Conservation (phyloP, 192 early-diverging fungal genomes). For the Umbelopsis ramanniana region DNA sequence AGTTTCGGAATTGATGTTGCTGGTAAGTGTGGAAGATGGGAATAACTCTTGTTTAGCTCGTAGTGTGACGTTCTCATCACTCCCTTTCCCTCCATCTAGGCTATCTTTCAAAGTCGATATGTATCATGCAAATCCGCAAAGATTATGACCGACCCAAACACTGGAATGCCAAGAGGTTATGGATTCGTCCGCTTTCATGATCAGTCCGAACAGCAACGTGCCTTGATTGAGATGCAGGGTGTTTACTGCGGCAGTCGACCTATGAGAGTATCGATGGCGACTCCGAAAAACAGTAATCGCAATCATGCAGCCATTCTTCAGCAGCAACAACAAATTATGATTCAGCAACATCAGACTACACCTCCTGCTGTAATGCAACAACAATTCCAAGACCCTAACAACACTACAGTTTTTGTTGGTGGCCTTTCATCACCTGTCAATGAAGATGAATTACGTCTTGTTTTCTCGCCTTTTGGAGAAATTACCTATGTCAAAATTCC, state of each 20-base stretch:
- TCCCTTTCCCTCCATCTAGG: constrained; percentile 46
- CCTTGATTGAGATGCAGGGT: constrained; percentile 91
- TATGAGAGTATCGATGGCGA: constrained; percentile 90
- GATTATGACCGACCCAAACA: constrained; percentile 88
- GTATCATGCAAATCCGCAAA: constrained; percentile 88
- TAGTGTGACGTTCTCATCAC: background rate
- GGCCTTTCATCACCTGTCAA: constrained; percentile 81
- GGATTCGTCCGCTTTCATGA: constrained; percentile 94
- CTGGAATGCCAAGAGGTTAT: constrained; percentile 84
- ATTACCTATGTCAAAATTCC: constrained; percentile 96
- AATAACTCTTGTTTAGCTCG: background rate
- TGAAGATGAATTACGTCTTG: constrained; percentile 84
- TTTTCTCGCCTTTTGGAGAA: constrained; percentile 89
- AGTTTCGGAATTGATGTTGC: constrained; percentile 81
- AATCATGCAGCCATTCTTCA: constrained; percentile 54
- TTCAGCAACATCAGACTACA: constrained; percentile 42
- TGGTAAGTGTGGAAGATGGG: constrained; percentile 55
- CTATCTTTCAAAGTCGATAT: constrained; percentile 85
- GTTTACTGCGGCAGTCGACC: constrained; percentile 78
- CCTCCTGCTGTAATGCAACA: constrained; percentile 34
- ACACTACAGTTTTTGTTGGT: constrained; percentile 98
- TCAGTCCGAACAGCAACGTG: constrained; percentile 87
- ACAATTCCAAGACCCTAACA: constrained; percentile 76
- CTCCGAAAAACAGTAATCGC: constrained; percentile 86
- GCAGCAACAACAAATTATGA: constrained; percentile 22